Evolutionary conservation across 306 rosid genomes (phyloP).

Genomic region (Fragaria iinumae): DNA sequence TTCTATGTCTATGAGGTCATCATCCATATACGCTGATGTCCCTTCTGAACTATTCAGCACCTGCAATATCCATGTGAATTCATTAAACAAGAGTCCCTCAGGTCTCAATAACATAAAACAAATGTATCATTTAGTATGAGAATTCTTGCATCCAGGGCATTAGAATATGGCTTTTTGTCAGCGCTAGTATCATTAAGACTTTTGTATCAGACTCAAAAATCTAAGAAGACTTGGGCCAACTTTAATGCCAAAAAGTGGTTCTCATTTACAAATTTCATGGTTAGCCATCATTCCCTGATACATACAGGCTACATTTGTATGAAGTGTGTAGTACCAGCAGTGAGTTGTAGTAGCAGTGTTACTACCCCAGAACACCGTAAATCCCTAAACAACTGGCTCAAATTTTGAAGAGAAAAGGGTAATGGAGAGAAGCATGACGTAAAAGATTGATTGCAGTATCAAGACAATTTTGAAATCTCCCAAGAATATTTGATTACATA

Average conservation of each 20-base stretch:
- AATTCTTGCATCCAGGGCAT: not conserved
- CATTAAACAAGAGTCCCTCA: not conserved
- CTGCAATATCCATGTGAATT: constrained; percentile 32
- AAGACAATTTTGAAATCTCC: not conserved
- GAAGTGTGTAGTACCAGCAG: not conserved
- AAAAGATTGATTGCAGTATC: not conserved
- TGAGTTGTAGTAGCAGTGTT: not conserved
- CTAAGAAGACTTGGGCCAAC: not conserved
- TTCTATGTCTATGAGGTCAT: constrained; percentile 49
- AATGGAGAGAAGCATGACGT: not conserved
- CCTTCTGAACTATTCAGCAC: constrained; percentile 38
- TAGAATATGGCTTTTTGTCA: not conserved
- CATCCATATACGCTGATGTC: constrained; percentile 29
- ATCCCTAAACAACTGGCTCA: not conserved
- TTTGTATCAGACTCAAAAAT: not conserved
- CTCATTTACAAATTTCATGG: not conserved
- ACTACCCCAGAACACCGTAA: not conserved
- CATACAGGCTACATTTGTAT: not conserved
- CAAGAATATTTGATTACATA: not conserved
- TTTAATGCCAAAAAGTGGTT: not conserved
- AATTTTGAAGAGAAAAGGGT: not conserved
- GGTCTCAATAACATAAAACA: not conserved
- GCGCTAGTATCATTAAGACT: not conserved
- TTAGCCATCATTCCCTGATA: not conserved
- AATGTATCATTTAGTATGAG: not conserved